A percentile compares a stretch with the other conserved stretches of the same genome.
phyloP scores from a whole-genome alignment of 257 asterid species.

The Lycium barbarum region DNA sequence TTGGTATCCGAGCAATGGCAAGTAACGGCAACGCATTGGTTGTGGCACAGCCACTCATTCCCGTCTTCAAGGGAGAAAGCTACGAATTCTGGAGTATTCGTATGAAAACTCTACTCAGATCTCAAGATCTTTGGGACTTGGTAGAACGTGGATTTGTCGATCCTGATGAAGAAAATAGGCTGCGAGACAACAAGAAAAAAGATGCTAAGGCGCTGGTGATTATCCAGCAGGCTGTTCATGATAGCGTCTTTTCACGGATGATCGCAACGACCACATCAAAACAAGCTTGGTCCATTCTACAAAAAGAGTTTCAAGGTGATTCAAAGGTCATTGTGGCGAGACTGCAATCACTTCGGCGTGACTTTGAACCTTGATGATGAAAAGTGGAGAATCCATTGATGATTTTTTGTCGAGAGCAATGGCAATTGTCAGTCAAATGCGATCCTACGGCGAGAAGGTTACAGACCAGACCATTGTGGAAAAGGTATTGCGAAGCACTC shows the following conservation, averaged over 20 bases:
- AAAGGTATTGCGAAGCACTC: too few species aligned
- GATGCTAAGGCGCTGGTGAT: conserved; percentile 26
- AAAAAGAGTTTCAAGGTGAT: background rate
- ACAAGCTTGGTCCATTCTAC: conserved; percentile 1
- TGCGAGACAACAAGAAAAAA: background rate
- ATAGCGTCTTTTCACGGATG: conserved; percentile 11
- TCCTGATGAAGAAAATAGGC: background rate
- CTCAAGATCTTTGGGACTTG: conserved; percentile 31
- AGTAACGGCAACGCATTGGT: too few species aligned
- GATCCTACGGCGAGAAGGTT: background rate
- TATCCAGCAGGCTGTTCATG: conserved; percentile 26
- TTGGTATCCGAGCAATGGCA: too few species aligned
- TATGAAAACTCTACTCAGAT: conserved; percentile 22
- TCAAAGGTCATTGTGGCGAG: conserved; percentile 9
- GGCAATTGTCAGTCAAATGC: conserved; percentile 11
- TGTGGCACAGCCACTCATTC: too few species aligned
- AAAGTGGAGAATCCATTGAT: background rate
- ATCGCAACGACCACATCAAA: background rate
- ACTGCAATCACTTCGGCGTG: background rate
- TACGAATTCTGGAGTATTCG: background rate
- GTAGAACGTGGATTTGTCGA: background rate
- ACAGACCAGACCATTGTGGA: too few species aligned
- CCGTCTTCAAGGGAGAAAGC: too few species aligned
- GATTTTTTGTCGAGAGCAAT: background rate
- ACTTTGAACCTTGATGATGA: too few species aligned